Conservation (phyloP, 108 stramenopile genomes). For the Fragilariopsis cylindrus region DNA sequence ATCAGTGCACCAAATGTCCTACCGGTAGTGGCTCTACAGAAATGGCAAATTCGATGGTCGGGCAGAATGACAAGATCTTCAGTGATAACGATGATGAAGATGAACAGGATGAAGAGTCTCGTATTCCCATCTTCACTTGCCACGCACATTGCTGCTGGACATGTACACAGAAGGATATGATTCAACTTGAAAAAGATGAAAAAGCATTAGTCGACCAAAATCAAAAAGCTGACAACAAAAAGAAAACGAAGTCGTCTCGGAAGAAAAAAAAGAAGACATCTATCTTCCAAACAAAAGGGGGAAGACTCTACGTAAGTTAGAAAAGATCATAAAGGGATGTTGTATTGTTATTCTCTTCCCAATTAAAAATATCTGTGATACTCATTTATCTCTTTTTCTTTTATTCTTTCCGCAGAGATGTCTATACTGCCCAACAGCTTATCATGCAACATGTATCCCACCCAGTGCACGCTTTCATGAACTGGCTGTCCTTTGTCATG, state of each 20-base stretch:
- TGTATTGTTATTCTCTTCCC: not conserved
- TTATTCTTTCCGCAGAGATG: conserved; percentile 48
- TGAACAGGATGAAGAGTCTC: conserved; percentile 7
- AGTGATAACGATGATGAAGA: conserved; percentile 31
- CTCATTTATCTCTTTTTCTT: conserved; percentile 6
- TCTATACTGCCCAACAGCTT: conserved; percentile 81
- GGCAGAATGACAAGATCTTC: not conserved
- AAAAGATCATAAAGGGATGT: conserved; percentile 24
- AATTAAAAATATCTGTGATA: not conserved
- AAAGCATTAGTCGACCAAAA: conserved; percentile 7
- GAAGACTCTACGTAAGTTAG: conserved; percentile 48
- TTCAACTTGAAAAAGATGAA: conserved; percentile 36
- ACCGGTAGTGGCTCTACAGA: not conserved
- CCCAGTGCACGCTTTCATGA: conserved; percentile 79
- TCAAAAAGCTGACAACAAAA: conserved; percentile 10
- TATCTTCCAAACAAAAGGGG: conserved; percentile 35
- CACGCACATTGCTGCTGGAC: conserved; percentile 93
- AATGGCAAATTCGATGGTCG: not conserved
- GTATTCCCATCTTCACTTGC: conserved; percentile 72
- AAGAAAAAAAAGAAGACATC: conserved; percentile 35
- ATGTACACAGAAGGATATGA: conserved; percentile 57
- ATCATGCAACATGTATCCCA: conserved; percentile 89
- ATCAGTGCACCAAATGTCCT: not conserved
- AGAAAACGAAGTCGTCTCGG: conserved; percentile 25
- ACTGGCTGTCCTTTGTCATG: conserved; percentile 81